These are phyloP conservation scores for Mycena sanguinolenta DNA, from an alignment of 768 basidiomycete species.

Conservation along the genomic window DNA sequence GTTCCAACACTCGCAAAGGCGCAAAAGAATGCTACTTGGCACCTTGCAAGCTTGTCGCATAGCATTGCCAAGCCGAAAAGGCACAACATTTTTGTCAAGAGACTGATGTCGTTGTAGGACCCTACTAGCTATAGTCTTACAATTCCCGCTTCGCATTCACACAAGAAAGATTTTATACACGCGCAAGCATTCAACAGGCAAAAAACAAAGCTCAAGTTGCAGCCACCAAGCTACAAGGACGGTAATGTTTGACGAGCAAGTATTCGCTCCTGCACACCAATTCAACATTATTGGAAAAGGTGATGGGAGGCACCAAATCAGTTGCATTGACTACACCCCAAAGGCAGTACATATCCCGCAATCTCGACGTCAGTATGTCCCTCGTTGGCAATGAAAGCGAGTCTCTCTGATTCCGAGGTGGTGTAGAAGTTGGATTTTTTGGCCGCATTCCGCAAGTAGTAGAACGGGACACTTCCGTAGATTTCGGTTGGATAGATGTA, in stretches of 20 bases:
- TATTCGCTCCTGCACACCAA: not conserved
- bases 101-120: no score
- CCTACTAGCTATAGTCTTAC: no score
- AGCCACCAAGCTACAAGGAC: not conserved
- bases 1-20: no score
- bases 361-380: slow-evolving; percentile 12
- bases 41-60: no score
- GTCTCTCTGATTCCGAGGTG: slow-evolving; percentile 5
- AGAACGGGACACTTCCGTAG: slow-evolving; percentile 12
- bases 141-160: no score
- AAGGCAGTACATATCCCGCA: slow-evolving; percentile 9
- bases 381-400: not conserved
- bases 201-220: not conserved
- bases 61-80: no score
- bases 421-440: slow-evolving; percentile 15
- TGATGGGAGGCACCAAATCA: not conserved
- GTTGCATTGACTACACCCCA: not conserved
- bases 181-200: not conserved
- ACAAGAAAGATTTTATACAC: not conserved
- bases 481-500: slow-evolving; percentile 14
- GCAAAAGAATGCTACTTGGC: no score
- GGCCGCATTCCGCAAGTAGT: slow-evolving; percentile 8
- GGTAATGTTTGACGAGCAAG: not conserved
- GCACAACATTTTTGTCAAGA: no score
- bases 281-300: slow-evolving; percentile 4